A percentile compares a stretch with the other conserved stretches of the same genome.
phyloP scores from a whole-genome alignment of 2,329 filamentous ascomycete genomes.

The Epichloe scottii region DNA sequence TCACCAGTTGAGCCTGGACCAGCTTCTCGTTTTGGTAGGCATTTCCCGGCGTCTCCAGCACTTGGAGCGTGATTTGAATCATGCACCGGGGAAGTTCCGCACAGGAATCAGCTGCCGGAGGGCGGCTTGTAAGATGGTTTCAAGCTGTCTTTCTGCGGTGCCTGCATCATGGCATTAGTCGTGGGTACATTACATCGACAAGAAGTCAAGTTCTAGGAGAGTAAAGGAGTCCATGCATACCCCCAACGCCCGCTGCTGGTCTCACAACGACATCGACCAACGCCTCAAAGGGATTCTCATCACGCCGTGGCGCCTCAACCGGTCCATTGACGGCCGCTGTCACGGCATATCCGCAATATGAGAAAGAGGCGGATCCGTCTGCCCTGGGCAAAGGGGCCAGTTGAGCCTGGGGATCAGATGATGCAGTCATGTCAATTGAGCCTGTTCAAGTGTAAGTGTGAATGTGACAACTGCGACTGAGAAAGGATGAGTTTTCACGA shows the following conservation, averaged over 20 bases:
- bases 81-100: constrained; percentile 61
- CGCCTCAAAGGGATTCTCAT: constrained; percentile 86
- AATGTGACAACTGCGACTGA: neutral
- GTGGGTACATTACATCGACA: neutral
- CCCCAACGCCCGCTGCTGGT: constrained; percentile 72
- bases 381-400: constrained; percentile 53
- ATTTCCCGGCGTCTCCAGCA: constrained; percentile 56
- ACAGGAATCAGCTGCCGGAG: constrained; percentile 64
- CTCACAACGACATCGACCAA: constrained; percentile 81
- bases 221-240: constrained; percentile 28
- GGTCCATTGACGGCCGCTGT: constrained; percentile 85
- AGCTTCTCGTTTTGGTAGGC: constrained; percentile 50
- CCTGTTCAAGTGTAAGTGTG: neutral
- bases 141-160: constrained; percentile 69
- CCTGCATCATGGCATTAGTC: constrained; percentile 25
- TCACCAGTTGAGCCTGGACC: constrained; percentile 47
- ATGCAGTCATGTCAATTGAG: constrained; percentile 28
- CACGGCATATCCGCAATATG: constrained; percentile 64
- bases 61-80: constrained; percentile 72
- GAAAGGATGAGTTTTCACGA: neutral
- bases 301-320: constrained; percentile 75
- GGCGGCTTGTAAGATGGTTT: constrained; percentile 60
- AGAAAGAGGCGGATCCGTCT: constrained; percentile 71
- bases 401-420: constrained; percentile 35
- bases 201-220: no score